Base-by-base conservation (phyloP, 495 filamentous ascomycete species). In the Aspergillus steynii region DNA sequence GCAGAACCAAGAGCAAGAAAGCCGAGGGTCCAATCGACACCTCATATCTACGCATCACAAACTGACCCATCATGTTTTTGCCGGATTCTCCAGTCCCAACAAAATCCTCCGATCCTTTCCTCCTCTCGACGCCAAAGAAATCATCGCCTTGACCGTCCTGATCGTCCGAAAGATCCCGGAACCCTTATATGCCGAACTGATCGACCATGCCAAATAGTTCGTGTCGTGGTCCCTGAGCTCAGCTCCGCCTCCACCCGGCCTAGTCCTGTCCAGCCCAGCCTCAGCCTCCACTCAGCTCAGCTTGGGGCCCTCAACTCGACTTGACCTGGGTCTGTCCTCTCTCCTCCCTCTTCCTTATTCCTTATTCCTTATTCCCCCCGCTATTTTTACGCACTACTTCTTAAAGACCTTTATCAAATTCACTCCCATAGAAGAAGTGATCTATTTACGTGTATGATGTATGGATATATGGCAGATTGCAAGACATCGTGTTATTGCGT, bases 21-120 rank as follows among this genome's bases (percentile, higher is more conserved):
- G 25, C 12, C 29, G 32, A 31, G 31, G 29, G 1, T 7, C n/a
- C 28, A 59, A 26, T 15, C 1, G 37, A 42, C 37, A 42, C 12
- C 7, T 42, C 37, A 42, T 10, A 42, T 42, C 4, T 10, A 58
- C 15, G 12, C 2, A 46, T 27, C 29, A 31, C 50, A 47, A 49
- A 42, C 58, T 50, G 29, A 52, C 42, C 29, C 28, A 49, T 52
- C 53, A 56, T 48, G 37, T 15, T 42, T 42, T 42, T 14, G 37
- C 12, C 5, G 9, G 29, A 58, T 49, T 1, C 12, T 47, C 56
- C 58, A 97, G 95, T 67, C 96, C 95, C 32, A 96, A 93, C 74
- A 94, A 92, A 74, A 83, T 96, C 9, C 82, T 97, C 34, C 84
- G 94, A 62, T 90, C 89, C n/a, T 95, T 97, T 63, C 93, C 93